phyloP scores from a whole-genome alignment of 2,329 filamentous ascomycete species.

The Curvularia eragrostidis region DNA sequence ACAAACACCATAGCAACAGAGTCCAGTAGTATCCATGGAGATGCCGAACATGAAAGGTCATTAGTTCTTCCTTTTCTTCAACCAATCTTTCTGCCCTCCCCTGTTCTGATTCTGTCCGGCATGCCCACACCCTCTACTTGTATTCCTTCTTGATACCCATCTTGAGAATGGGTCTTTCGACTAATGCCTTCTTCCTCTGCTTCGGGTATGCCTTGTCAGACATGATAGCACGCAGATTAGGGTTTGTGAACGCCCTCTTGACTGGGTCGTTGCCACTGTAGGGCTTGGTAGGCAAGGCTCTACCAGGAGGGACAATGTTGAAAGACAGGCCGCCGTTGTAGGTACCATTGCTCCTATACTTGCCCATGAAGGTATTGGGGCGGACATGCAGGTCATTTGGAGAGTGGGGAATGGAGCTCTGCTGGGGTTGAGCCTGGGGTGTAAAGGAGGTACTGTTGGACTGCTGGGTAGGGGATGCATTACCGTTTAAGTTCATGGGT shows the following conservation, averaged over 20 bases:
- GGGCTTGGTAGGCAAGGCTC: neutral
- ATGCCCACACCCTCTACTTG: neutral
- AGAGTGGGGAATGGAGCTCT: no score
- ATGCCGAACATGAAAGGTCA: no score
- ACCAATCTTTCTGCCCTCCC: neutral
- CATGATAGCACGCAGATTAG: slow-evolving; percentile 27
- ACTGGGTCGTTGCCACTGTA: slow-evolving; percentile 26
- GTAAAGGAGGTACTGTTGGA: no score
- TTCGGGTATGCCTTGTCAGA: slow-evolving; percentile 18
- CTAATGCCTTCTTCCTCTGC: slow-evolving; percentile 11
- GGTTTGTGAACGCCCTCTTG: slow-evolving; percentile 27
- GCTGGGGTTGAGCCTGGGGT: no score
- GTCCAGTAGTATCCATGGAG: no score
- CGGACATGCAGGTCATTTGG: neutral
- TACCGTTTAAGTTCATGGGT: no score
- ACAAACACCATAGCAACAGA: no score
- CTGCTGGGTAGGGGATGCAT: neutral
- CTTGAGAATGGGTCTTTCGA: slow-evolving; percentile 18
- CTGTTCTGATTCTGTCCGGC: neutral
- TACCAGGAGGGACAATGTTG: no score
- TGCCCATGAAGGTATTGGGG: no score
- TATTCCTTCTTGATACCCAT: slow-evolving; percentile 14
- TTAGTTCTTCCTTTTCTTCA: no score
- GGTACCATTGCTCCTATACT: no score
- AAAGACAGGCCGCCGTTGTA: neutral